Conservation (phyloP, 257 asterid species). For the Ligustrum vulgare region DNA sequence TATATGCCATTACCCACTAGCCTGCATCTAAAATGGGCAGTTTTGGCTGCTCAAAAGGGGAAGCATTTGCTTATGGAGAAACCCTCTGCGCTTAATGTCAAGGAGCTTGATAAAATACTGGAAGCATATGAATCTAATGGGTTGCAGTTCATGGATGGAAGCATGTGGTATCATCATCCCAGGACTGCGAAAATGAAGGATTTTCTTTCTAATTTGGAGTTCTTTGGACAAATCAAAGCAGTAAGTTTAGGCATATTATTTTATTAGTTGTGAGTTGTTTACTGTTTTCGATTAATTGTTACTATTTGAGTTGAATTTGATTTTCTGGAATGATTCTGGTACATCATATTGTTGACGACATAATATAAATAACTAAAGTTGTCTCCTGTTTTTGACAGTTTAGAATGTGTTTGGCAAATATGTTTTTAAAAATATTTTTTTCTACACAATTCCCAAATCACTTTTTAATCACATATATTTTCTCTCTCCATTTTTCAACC, state of each 20-base stretch:
- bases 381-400: not conserved
- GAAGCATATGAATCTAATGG: slow-evolving; percentile 52
- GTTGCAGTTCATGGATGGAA: slow-evolving; percentile 86
- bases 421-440: too few relatives aligned
- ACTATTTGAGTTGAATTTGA: not conserved
- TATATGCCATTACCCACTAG: slow-evolving; percentile 82
- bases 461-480: too few relatives aligned
- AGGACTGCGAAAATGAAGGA: slow-evolving; percentile 68
- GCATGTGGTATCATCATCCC: slow-evolving; percentile 95
- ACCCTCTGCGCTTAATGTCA: slow-evolving; percentile 66
- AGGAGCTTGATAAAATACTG: slow-evolving; percentile 53
- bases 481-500: too few relatives aligned
- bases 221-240: slow-evolving; percentile 55
- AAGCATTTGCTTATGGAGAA: slow-evolving; percentile 81
- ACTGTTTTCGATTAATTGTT: not conserved
- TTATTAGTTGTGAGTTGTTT: not conserved
- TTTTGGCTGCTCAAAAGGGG: slow-evolving; percentile 56
- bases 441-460: too few relatives aligned
- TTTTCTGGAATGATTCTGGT: not conserved
- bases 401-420: too few relatives aligned
- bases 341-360: too few relatives aligned
- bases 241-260: slow-evolving; percentile 32
- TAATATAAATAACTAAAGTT: too few relatives aligned
- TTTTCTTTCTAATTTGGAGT: slow-evolving; percentile 37
- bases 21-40: slow-evolving; percentile 72